Conservation (phyloP, 495 filamentous ascomycete genomes). For the Astrocystis sublimbata region DNA sequence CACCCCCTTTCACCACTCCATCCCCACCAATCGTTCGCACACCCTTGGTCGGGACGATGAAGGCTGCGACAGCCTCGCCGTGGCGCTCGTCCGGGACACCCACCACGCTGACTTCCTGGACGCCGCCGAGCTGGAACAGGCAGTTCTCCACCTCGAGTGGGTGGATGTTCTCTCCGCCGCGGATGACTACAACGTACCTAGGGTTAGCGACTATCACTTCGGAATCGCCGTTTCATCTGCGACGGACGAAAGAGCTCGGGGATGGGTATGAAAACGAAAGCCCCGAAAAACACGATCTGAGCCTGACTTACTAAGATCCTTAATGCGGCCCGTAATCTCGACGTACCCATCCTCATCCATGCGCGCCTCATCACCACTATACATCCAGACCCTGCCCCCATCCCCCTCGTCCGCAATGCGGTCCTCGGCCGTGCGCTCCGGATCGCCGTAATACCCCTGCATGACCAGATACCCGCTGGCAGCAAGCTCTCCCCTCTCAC, state of each 20-base stretch:
- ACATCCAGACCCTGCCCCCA: slow-evolving; percentile 46
- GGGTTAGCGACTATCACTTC: slow-evolving; percentile 28
- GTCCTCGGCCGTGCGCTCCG: slow-evolving; percentile 67
- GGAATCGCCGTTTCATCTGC: background rate
- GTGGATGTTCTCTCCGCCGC: slow-evolving; percentile 94
- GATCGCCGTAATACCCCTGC: slow-evolving; percentile 85
- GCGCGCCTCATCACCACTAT: slow-evolving; percentile 87
- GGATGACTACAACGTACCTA: slow-evolving; percentile 55
- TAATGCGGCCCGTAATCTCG: slow-evolving; percentile 66
- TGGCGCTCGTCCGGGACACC: slow-evolving; percentile 82
- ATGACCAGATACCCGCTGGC: slow-evolving; percentile 85
- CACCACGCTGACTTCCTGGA: slow-evolving; percentile 78
- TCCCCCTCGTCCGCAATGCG: slow-evolving; percentile 57
- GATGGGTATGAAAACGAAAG: background rate
- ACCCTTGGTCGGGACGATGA: slow-evolving; percentile 61
- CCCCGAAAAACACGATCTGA: too few relatives aligned
- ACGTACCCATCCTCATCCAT: slow-evolving; percentile 76
- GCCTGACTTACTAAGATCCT: slow-evolving; percentile 61
- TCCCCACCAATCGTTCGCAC: slow-evolving; percentile 34
- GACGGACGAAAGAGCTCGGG: too few relatives aligned
- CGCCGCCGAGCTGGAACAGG: slow-evolving; percentile 66
- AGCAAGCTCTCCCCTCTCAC: slow-evolving; percentile 76
- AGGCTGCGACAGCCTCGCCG: slow-evolving; percentile 84
- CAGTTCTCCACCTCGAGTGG: slow-evolving; percentile 93
- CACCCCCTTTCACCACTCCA: slow-evolving; percentile 12